phyloP scores from a whole-genome alignment of 1,139 yeast genomes.

The Lodderomyces theae region DNA sequence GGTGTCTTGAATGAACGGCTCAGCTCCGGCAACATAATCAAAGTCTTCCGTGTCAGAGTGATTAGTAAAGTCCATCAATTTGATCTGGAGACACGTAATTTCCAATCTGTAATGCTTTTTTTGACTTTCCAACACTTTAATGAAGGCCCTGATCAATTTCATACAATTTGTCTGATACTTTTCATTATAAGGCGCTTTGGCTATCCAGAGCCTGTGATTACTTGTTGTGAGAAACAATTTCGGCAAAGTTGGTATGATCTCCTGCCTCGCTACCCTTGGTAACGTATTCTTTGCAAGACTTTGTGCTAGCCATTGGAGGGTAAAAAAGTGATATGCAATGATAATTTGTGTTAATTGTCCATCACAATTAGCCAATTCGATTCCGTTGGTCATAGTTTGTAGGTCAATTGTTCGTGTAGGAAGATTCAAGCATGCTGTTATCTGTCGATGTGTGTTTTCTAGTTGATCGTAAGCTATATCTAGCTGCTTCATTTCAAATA shows the following conservation, averaged over 20 bases:
- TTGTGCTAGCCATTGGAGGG: constrained; percentile 31
- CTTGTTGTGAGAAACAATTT: constrained; percentile 20
- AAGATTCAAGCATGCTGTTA: constrained; percentile 5
- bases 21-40: constrained; percentile 8
- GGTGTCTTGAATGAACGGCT: constrained; percentile 13
- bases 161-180: constrained; percentile 19
- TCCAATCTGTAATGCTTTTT: constrained; percentile 6
- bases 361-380: constrained; percentile 11
- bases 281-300: constrained; percentile 16
- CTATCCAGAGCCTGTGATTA: constrained; percentile 27
- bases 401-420: not conserved
- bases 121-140: constrained; percentile 18
- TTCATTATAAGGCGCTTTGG: constrained; percentile 9
- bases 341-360: constrained; percentile 20
- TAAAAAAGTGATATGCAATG: constrained; percentile 32
- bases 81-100: constrained; percentile 13
- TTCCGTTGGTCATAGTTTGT: constrained; percentile 9
- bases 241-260: constrained; percentile 18
- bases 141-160: constrained; percentile 27
- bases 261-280: constrained; percentile 8
- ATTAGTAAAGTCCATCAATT: constrained; percentile 13
- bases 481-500: constrained; percentile 24
- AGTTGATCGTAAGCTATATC: constrained; percentile 17
- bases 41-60: constrained; percentile 9
- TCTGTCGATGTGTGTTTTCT: constrained; percentile 6